Conservation (phyloP, 2,329 filamentous ascomycete species). For the Achaetomium macrosporum region DNA sequence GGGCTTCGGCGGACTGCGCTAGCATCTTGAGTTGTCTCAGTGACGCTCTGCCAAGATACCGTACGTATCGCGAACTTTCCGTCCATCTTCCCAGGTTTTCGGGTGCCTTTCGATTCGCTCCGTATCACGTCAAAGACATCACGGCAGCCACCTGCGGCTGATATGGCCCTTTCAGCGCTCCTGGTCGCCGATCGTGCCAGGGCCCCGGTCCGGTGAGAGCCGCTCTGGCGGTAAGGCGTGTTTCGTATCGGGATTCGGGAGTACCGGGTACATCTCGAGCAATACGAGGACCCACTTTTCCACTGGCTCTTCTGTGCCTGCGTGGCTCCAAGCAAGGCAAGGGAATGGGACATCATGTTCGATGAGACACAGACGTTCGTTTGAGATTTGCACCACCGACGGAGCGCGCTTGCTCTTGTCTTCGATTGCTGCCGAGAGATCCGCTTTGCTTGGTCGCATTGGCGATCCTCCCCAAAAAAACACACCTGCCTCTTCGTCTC, state of each 20-base stretch:
- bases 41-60: not conserved
- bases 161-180: not conserved
- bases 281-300: slow-evolving; percentile 20
- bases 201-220: not conserved
- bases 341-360: slow-evolving; percentile 10
- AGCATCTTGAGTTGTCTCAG: not conserved
- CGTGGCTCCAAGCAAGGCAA: slow-evolving; percentile 19
- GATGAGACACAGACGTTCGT: slow-evolving; percentile 5
- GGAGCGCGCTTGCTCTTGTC: not conserved
- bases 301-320: slow-evolving; percentile 7
- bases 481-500: not conserved
- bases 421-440: not conserved
- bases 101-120: not conserved
- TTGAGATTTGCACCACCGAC: not conserved
- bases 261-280: not conserved
- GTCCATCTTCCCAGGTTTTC: not conserved
- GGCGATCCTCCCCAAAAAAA: not conserved
- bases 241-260: slow-evolving; percentile 1
- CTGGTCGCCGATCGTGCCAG: slow-evolving; percentile 4
- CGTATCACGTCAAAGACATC: not conserved
- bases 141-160: slow-evolving; percentile 9
- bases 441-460: not conserved
- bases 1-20: not conserved
- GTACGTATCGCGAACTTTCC: not conserved
- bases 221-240: slow-evolving; percentile 10